Conservation (phyloP, 2,329 filamentous ascomycete genomes). For the Monilinia polystroma region DNA sequence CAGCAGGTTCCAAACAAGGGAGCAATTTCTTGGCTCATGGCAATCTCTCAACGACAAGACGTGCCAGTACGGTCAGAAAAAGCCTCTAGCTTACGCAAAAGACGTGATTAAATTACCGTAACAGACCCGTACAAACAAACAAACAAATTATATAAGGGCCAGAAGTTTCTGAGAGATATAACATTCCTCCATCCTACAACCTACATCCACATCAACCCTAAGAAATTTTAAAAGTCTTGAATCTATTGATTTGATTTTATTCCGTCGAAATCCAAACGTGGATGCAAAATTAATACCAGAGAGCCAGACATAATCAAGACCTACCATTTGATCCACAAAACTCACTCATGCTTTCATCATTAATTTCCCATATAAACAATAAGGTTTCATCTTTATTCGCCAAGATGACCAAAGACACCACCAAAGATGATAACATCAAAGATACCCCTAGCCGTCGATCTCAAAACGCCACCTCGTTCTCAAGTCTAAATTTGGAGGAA, state of each 20-base stretch:
- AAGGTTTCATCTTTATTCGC: not conserved
- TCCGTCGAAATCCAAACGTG: not conserved
- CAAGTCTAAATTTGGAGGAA: not conserved
- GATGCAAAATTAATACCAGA: not conserved
- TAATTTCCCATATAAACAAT: not conserved
- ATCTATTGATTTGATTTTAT: not conserved
- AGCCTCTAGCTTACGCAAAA: not conserved
- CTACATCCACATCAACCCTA: not conserved
- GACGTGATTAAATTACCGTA: not conserved
- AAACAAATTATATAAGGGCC: not conserved
- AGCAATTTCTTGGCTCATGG: not conserved
- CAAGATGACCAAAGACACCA: not conserved
- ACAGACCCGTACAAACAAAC: not conserved
- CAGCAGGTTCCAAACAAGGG: not conserved
- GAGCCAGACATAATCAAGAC: not conserved
- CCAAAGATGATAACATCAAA: no score
- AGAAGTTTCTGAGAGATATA: not conserved
- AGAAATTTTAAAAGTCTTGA: not conserved
- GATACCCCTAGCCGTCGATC: not conserved
- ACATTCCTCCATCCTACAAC: no score
- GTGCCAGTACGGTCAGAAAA: not conserved
- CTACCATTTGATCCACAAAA: not conserved
- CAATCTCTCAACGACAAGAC: not conserved
- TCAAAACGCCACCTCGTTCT: not conserved
- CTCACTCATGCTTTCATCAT: no score